Conservation (phyloP, 257 asterid genomes). For the Solanum tarijense region DNA sequence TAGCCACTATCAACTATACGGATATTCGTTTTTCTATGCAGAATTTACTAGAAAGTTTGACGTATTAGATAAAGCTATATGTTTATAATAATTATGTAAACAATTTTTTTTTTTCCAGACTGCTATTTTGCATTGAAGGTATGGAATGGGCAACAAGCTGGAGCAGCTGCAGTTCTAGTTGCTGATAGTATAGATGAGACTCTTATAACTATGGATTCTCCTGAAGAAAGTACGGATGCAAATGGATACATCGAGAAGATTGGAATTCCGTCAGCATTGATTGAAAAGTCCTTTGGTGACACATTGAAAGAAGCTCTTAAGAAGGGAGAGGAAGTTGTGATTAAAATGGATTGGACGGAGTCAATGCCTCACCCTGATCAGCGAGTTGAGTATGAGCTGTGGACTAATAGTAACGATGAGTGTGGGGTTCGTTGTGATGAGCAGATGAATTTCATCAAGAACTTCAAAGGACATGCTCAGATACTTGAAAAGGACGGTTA, state of each 20-base stretch:
- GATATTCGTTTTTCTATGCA: neutral
- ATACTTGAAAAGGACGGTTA: constrained; percentile 79
- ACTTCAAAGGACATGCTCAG: constrained; percentile 80
- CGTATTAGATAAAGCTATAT: neutral
- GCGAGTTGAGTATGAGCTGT: constrained; percentile 71
- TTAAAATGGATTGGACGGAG: constrained; percentile 79
- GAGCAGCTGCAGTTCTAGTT: constrained; percentile 84
- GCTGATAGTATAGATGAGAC: constrained; percentile 78
- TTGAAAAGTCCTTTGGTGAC: constrained; percentile 47
- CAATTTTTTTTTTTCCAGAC: constrained; percentile 16
- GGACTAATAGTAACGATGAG: constrained; percentile 92
- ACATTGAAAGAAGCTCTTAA: constrained; percentile 41
- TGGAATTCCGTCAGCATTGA: constrained; percentile 66
- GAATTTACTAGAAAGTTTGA: neutral
- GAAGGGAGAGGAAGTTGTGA: constrained; percentile 36
- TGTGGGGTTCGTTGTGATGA: constrained; percentile 83
- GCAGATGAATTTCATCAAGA: constrained; percentile 65
- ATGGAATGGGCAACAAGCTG: constrained; percentile 77
- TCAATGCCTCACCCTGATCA: constrained; percentile 88
- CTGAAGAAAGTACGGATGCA: constrained; percentile 59
- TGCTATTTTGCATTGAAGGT: constrained; percentile 88
- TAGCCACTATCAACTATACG: neutral
- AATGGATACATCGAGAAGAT: constrained; percentile 71
- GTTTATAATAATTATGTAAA: neutral
- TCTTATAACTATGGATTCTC: constrained; percentile 89